phyloP scores from a whole-genome alignment of 2,329 filamentous ascomycete species.

The Colletotrichum sp. region DNA sequence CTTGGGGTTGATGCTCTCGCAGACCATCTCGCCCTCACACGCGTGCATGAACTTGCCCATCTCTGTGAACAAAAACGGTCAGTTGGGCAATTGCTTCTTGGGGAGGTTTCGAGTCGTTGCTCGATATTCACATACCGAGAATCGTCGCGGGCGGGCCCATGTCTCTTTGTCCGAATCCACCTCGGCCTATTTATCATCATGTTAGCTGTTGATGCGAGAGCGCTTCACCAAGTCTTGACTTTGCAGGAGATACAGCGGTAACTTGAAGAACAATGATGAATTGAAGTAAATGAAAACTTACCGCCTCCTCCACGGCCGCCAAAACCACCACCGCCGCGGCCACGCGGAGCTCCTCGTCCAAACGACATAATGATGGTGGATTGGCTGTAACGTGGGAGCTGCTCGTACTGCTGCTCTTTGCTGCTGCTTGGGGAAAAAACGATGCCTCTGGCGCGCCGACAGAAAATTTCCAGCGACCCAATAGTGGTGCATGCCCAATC shows the following conservation, averaged over 20 bases:
- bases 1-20: conserved; percentile 93
- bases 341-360: conserved; percentile 23
- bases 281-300: neutral
- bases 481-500: conserved; percentile 14
- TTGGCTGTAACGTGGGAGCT: conserved; percentile 11
- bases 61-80: conserved; percentile 54
- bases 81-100: neutral
- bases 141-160: conserved; percentile 23
- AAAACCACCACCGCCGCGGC: conserved; percentile 22
- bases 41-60: conserved; percentile 95
- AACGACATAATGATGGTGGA: conserved; percentile 22
- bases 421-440: conserved; percentile 3
- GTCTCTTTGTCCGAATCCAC: conserved; percentile 22
- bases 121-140: conserved; percentile 13
- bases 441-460: neutral
- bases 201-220: neutral
- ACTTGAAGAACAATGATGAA: neutral
- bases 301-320: conserved; percentile 21
- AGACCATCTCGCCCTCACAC: conserved; percentile 97
- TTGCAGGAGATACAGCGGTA: neutral
- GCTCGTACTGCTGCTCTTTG: conserved; percentile 6
- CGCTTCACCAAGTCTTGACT: neutral
- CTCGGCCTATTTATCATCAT: conserved; percentile 12
- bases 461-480: conserved; percentile 23
- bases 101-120: neutral